Base-by-base conservation (phyloP, 2,329 filamentous ascomycete genomes). In the Aspergillus glaucus region DNA sequence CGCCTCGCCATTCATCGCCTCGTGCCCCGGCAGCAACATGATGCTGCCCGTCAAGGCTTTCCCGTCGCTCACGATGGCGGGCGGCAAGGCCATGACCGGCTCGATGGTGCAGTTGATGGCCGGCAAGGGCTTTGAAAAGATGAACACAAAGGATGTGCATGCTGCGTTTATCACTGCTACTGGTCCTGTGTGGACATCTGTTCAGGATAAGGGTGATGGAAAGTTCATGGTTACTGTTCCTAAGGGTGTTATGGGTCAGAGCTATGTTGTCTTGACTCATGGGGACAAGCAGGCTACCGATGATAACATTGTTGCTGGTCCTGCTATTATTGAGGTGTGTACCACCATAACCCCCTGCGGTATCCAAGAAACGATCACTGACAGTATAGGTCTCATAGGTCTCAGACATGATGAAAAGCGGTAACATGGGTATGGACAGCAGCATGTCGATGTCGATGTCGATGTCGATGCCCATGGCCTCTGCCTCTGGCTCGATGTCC, bases 41-140 rank as follows among this genome's bases (percentile, higher is more conserved):
- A 55, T 68, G 1, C 71, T 86, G 1, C 80, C 82, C 2, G 76
- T 87, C 61, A 81, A 76, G 67, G 77, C 80, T 0, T 84, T 85
- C 68, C 79, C 81, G 4, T 52, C 61, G 10, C 68, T 85, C 3
- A 54, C 61, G 2, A 49, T 55, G 47, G 48, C 8, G 26, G 37
- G 50, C 6, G 49, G 47, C 4, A 39, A 46, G 22, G 56, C 55
- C 7, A 56, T 54, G 49, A 56, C 41, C 26, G 53, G 55, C 17
- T 56, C 53, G 1, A 37, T 47, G 45, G 52, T 55, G 10, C 45
- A 56, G n/a, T 43, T 64, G 15, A 60, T 62, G 41, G 54, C 61
- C 15, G 55, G 63, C 44, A 52, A 47, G 19, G 58, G 57, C 7
- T 53, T 64, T 14, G 50, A 64, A 28, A 54, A 50, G n/a, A 50